Evolutionary conservation across 768 basidiomycete species (phyloP), one percentile per base, ranked within the genome.

Genomic region (Termitomyces sp.): DNA sequence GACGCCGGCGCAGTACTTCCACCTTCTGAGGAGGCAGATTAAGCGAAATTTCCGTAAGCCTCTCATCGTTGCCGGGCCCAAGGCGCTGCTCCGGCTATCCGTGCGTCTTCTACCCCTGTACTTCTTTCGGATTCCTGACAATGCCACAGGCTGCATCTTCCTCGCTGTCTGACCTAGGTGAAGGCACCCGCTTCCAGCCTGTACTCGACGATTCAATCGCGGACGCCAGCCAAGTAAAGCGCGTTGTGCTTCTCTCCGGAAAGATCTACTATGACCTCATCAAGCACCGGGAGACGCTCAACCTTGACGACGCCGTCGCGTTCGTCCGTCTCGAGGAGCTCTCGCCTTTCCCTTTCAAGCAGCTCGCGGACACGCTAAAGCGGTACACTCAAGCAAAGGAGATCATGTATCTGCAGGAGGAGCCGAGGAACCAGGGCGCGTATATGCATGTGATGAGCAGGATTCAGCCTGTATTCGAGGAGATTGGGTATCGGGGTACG

Each of bases 1-100:
- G 1, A 95, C 94, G 0, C 83, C 94, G 0, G 90, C 91, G 0
- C 92, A 96, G 57, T 93, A 94, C 64, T 97, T 96, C 83, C 94
- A 97, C 69, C 77, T 96, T 1, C 76, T 97, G n/a, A 78, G 94
- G 55, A 78, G 94, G 49, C 94, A 96, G 70, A 82, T 94, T 66
- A 78, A 80, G 65, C 78, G 94, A 45, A 92, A 93, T 62, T 95
- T 87, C 73, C 78, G 94, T 56, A 94, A 92, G 68, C 94, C 94
- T 0, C 74, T 96, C 49, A 75, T 96, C 29, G 83, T 97, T 6
- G 89, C 90, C 12, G 87, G 83, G 3, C 94, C 94, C 0, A 97
- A 97, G 66, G 89, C 86, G 1, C 75, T 96, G 13, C 75, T 95
- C 10, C 81, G 93, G 24, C 77, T 91, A 20, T 76, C 90, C 13